Evolutionary conservation across 495 filamentous ascomycete genomes (phyloP), one percentile per base, ranked within the genome.

Genomic region (Thermothielavioides terrestris): DNA sequence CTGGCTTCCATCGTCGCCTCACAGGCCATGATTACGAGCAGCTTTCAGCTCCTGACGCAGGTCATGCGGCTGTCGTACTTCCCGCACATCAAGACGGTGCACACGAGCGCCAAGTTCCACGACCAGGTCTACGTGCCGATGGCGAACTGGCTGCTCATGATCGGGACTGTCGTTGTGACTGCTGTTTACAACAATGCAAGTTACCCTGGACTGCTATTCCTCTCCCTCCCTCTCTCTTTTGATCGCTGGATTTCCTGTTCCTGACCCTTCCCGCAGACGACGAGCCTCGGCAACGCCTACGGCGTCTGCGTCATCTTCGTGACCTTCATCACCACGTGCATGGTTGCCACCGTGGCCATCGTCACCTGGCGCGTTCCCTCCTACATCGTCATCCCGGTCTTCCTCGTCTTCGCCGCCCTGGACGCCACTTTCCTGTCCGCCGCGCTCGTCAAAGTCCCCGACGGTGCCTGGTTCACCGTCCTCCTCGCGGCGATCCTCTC

Each of bases 51-150:
- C 15, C 66, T 87, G 17, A 74, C 77, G 9, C 84, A 87, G 63
- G 75, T 85, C 36, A 85, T 87, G 80, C 80, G 82, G 38, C 58
- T 85, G 42, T 83, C 79, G 6, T 88, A 88, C 63, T 86, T 84
- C 53, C 84, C 84, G 10, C 83, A 85, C 48, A 80, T 87, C 52
- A 82, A 83, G 55, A 67, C 83, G 4, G 67, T 82, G 3, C 81
- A 87, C 53, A 86, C 82, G 0, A 82, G 77, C 6, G 74, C 68
- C 14, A 71, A 67, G 15, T 86, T 84, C 58, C 77, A 88, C 56
- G 80, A 80, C 20, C 84, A 88, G 52, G 64, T 88, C 5, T 88
- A 86, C 53, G 79, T 88, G 26, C 84, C 84, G 1, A 61, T 82
- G 20, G 78, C 77, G 4, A 88, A 88, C 59, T 86, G 82, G 82